These are phyloP conservation scores for Balansia obtecta DNA, from an alignment of 2,329 filamentous ascomycete species.

Conservation along the genomic window DNA sequence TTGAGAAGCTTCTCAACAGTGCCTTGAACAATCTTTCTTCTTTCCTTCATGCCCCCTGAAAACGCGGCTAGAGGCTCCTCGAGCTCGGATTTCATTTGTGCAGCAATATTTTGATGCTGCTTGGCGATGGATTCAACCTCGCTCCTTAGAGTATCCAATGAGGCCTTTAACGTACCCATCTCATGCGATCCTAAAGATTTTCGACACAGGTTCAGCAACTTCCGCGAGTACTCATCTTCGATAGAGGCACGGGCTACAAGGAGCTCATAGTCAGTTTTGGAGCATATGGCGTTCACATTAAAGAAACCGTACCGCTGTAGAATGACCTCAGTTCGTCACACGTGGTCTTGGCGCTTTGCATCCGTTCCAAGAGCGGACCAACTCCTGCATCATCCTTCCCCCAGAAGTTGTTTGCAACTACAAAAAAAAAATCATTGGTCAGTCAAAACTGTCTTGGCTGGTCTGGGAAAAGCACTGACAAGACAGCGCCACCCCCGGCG, in stretches of 20 bases:
- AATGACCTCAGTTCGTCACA: conserved; percentile 89
- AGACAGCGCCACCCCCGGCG: conserved; percentile 54
- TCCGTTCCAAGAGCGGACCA: conserved; percentile 78
- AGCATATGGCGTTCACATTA: neutral
- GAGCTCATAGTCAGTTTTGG: neutral
- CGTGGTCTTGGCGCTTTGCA: conserved; percentile 88
- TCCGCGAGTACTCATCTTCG: conserved; percentile 92
- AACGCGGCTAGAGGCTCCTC: conserved; percentile 91
- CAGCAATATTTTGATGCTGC: conserved; percentile 77
- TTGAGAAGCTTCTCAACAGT: conserved; percentile 93
- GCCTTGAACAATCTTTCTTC: conserved; percentile 88
- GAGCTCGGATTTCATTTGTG: conserved; percentile 90
- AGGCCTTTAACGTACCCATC: conserved; percentile 67
- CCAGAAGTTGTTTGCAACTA: conserved; percentile 99
- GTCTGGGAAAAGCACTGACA: conserved; percentile 33
- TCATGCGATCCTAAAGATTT: conserved; percentile 87
- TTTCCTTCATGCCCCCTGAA: conserved; percentile 88
- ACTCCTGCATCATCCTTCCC: conserved; percentile 98
- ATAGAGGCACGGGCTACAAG: conserved; percentile 69
- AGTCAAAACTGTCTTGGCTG: neutral
- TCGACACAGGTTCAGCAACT: conserved; percentile 71
- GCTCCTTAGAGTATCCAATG: conserved; percentile 74
- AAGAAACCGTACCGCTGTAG: conserved; percentile 54
- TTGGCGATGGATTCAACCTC: conserved; percentile 93
- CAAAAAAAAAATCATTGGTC: neutral